A percentile compares a stretch with the other conserved stretches of the same genome.
These are phyloP conservation scores for Polysphondylium violaceum DNA, from an alignment of 78 protist species.

Conservation along the genomic window DNA sequence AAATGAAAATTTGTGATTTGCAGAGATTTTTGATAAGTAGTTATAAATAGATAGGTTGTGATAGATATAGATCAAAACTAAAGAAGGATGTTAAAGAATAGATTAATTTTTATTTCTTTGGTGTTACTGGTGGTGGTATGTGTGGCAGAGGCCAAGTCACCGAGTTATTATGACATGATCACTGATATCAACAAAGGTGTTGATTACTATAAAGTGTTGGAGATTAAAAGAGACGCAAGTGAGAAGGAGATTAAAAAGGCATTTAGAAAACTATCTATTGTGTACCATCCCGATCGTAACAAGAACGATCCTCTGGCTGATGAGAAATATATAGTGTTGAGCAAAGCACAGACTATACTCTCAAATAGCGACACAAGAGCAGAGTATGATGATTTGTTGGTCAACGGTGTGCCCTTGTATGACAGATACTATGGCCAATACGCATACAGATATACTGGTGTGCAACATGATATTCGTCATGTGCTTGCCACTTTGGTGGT, in stretches of 20 bases:
- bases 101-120: no score
- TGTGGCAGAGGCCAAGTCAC: slow-evolving; percentile 12
- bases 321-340: not conserved
- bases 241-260: slow-evolving; percentile 10
- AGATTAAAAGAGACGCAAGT: not conserved
- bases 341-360: slow-evolving; percentile 25
- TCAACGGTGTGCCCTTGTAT: slow-evolving; percentile 23
- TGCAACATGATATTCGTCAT: slow-evolving; percentile 28
- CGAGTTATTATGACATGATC: slow-evolving; percentile 17
- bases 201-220: slow-evolving; percentile 22
- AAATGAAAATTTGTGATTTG: no score
- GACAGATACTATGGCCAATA: slow-evolving; percentile 37
- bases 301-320: slow-evolving; percentile 1
- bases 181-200: slow-evolving; percentile 17
- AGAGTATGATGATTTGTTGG: slow-evolving; percentile 19
- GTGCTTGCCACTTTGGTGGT: not conserved
- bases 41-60: no score
- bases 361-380: not conserved
- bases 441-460: slow-evolving; percentile 39
- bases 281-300: slow-evolving; percentile 45
- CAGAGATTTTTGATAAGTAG: no score
- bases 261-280: slow-evolving; percentile 43
- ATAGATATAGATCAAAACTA: no score
- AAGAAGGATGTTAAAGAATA: no score
- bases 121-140: no score